A percentile compares a stretch with the other conserved stretches of the same genome.
These are phyloP conservation scores for Rhynchosporium agropyri DNA, from an alignment of 2,329 filamentous ascomycete species.

Conservation along the genomic window DNA sequence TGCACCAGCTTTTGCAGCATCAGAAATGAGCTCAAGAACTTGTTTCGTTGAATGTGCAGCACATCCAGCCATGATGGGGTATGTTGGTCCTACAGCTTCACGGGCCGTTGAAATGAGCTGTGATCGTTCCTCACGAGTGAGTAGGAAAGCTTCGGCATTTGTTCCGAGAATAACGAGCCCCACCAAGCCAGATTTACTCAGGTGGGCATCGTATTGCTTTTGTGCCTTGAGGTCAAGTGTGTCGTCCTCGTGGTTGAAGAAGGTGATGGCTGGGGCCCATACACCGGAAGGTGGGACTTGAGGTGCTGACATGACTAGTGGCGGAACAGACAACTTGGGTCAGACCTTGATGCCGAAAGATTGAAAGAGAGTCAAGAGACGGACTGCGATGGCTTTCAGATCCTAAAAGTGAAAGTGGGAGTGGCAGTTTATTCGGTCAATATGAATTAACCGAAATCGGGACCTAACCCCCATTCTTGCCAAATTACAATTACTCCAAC, in stretches of 20 bases:
- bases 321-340: not conserved
- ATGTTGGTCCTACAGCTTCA: constrained; percentile 48
- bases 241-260: constrained; percentile 50
- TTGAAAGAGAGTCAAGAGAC: not conserved
- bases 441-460: not conserved
- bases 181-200: constrained; percentile 48
- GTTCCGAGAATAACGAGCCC: constrained; percentile 54
- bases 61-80: constrained; percentile 54
- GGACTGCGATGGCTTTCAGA: not conserved
- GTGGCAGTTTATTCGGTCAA: not conserved
- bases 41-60: constrained; percentile 54
- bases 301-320: constrained; percentile 11
- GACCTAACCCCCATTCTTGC: not conserved
- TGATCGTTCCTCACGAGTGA: constrained; percentile 51
- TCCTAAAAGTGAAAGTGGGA: not conserved
- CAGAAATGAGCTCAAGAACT: constrained; percentile 50
- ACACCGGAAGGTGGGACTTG: constrained; percentile 42
- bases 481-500: not conserved
- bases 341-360: not conserved
- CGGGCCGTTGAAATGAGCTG: constrained; percentile 50
- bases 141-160: constrained; percentile 53
- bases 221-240: constrained; percentile 48
- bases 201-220: constrained; percentile 50
- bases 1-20: constrained; percentile 52
- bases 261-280: constrained; percentile 53